Base-by-base conservation (phyloP, 2,329 filamentous ascomycete species). In the Cladophialophora chaetospira region DNA sequence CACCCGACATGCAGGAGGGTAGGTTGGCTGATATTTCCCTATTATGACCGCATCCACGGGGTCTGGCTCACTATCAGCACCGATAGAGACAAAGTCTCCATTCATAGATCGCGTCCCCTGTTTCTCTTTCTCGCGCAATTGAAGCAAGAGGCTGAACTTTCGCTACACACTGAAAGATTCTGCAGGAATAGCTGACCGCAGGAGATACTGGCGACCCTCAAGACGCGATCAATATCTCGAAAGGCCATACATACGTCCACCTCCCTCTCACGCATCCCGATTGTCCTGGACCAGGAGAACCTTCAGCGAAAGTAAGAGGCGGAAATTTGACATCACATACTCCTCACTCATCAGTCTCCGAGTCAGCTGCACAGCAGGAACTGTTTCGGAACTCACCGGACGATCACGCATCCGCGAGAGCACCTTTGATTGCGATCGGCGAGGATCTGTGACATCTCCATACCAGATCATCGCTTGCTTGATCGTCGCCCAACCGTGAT, bases 391-490 rank as follows among this genome's bases (percentile, higher is more conserved):
- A n/a, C n/a, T n/a, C n/a, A n/a, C n/a, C 47, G 4, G 25, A 50
- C 33, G 13, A 15, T 33, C 26, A 5, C 21, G 28, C 8, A 11
- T n/a, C 38, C 54, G 38, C 43, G 26, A 50, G 36, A 31, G 47
- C 42, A 50, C 13, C 28, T 62, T 62, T 59, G 60, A 62, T 62
- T 62, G 60, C 56, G 60, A 62, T 62, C 60, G 55, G 28, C 60
- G 36, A 29, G 48, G 46, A 60, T 57, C 50, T 56, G 48, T 59
- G 42, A 43, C 51, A 60, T 33, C 38, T 33, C 42, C n/a, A n/a
- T 46, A 51, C 51, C 50, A 35, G 54, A 52, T 44, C 46, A 29
- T 40, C 57, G 29, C 29, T 36, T 29, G n/a, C 23, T 9, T 40
- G 35, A 57, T 57, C 52, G 43, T 28, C 35, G 21, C 35, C 44